Base-by-base conservation (phyloP, 345 rosid species). In the Gossypium australe region DNA sequence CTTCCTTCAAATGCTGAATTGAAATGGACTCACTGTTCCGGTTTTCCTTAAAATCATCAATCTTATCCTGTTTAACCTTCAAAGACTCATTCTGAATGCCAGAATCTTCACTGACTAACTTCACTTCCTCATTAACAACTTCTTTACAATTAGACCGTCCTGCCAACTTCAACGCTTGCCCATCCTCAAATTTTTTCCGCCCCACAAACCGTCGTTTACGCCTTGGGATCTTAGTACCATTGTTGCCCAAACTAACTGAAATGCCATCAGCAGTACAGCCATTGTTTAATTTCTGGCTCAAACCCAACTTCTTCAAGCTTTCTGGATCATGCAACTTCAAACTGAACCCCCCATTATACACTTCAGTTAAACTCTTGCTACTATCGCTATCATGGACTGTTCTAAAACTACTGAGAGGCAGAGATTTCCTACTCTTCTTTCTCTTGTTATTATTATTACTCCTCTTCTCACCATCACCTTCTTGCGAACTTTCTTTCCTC, bases 181-280 rank as follows among this genome's bases (percentile, higher is more conserved):
- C 75, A 68, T 76, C 84, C 80, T 89, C 90, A 67, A 78, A 77
- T 79, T 91, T 92, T 70, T 82, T 91, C 55, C 97, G 85, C 70
- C 98, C 95, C 51, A 87, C 85, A 77, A 86, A 85, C 63, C 88
- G 97, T 2, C 98, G 89, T 76, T 90, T 94, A 9, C 97, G 91
- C 85, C 86, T 92, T 13, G 98, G 98, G 16, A 92, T 84, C 75
- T 76, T 82, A 74, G 81, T n/a, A 75, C 61, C 82, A 70, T 85
- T 80, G 75, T 82, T 86, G 8, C 86, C 85, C 82, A 93, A 82
- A 75, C 84, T 76, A 70, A 84, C 78, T 34, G 85, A 84, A 80
- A 85, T 76, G 80, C 84, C 83, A 82, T 80, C 81, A 75, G 78
- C 79, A 62, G 82, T 83, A 77, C 75, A 59, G 74, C 80, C 53